Conservation (phyloP, 805 yeast genomes). For the Barnettozyma pratensis region DNA sequence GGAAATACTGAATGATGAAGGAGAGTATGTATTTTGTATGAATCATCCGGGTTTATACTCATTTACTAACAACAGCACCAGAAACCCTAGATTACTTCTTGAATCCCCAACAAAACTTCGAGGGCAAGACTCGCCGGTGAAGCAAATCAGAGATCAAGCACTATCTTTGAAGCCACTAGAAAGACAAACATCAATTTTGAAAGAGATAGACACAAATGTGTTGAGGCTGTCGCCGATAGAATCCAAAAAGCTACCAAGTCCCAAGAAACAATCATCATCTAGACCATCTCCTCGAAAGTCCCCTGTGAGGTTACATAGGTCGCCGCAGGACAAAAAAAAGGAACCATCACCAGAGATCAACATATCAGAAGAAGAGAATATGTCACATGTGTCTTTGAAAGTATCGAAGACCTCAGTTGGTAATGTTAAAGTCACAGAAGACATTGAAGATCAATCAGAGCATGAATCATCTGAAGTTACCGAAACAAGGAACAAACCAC, state of each 20-base stretch:
- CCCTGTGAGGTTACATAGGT: neutral
- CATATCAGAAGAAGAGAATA: neutral
- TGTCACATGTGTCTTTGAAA: neutral
- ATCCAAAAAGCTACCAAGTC: constrained; percentile 9
- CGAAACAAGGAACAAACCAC: no score
- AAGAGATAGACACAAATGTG: constrained; percentile 14
- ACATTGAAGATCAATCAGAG: neutral
- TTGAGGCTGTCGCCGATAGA: constrained; percentile 20
- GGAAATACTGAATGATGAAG: constrained; percentile 25
- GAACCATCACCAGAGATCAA: neutral
- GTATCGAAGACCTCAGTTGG: neutral
- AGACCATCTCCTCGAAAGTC: no score
- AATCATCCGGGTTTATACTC: neutral
- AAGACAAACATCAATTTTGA: constrained; percentile 3
- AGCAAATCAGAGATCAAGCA: constrained; percentile 19
- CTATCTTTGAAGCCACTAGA: constrained; percentile 16
- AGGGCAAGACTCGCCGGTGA: constrained; percentile 25
- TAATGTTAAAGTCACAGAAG: neutral
- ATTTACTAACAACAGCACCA: constrained; percentile 13
- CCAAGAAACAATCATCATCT: neutral
- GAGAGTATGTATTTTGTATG: constrained; percentile 18
- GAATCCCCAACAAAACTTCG: constrained; percentile 25
- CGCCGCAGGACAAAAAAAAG: neutral
- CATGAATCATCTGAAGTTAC: no score
- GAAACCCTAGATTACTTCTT: constrained; percentile 22